phyloP scores from a whole-genome alignment of 2,329 filamentous ascomycete species.

The Fusarium chlamydosporum region DNA sequence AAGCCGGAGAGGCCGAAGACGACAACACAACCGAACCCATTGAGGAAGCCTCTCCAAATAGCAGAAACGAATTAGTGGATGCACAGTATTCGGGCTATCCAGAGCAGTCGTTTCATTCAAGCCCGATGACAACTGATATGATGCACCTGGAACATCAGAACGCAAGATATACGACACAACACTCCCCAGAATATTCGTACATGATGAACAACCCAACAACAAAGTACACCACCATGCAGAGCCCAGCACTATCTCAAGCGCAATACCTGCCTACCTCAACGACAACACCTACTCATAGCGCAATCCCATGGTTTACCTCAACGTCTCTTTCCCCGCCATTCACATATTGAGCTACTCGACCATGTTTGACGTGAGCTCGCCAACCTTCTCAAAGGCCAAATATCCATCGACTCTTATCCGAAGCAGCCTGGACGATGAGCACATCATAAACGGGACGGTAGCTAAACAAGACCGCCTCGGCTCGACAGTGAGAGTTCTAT shows the following conservation, averaged over 20 bases:
- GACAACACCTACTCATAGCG: background rate
- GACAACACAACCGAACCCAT: background rate
- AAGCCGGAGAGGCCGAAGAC: conserved; percentile 15
- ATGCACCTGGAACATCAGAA: background rate
- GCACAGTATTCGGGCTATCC: background rate
- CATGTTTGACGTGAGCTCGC: background rate
- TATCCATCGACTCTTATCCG: no score
- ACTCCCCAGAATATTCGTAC: background rate
- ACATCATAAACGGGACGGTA: no score
- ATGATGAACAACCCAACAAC: background rate
- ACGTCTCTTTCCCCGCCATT: background rate
- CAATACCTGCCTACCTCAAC: background rate
- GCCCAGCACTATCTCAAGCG: background rate
- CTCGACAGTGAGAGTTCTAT: background rate
- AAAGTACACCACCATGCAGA: background rate
- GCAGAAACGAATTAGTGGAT: background rate
- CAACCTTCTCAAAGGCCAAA: background rate
- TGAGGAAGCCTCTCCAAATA: background rate
- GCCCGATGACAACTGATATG: no score
- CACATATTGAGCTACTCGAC: background rate
- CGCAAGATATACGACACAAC: background rate
- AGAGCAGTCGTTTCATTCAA: background rate
- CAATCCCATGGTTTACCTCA: background rate
- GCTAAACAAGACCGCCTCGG: background rate
- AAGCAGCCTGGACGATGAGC: no score